A percentile compares a stretch with the other conserved stretches of the same genome.
phyloP scores from a whole-genome alignment of 129 eudicot genomes.

The Escallonia rubra region DNA sequence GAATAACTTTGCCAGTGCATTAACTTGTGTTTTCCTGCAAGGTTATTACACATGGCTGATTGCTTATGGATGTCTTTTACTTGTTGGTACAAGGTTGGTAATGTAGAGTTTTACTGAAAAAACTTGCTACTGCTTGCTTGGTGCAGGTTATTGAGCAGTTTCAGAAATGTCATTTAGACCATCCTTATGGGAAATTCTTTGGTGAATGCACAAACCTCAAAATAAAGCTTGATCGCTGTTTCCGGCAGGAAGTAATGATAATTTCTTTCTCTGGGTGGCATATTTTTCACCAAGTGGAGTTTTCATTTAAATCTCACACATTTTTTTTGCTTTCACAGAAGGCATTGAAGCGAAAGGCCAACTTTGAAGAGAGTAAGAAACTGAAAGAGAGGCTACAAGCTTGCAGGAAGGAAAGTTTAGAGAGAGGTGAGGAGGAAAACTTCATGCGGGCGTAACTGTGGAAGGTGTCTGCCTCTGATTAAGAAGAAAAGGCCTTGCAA shows the following conservation, averaged over 20 bases:
- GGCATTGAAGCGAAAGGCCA: constrained; percentile 19
- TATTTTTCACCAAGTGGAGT: background rate
- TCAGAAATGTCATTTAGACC: constrained; percentile 71
- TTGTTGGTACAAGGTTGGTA: too few relatives aligned
- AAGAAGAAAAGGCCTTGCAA: too few relatives aligned
- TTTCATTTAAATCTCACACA: background rate
- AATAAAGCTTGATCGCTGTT: constrained; percentile 79
- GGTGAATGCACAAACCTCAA: constrained; percentile 80
- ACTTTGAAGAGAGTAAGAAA: constrained; percentile 51
- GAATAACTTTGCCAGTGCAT: too few relatives aligned
- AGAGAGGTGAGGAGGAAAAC: constrained; percentile 11
- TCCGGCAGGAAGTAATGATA: constrained; percentile 65
- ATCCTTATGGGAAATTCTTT: constrained; percentile 68
- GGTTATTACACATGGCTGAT: too few relatives aligned
- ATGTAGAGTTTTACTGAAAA: too few relatives aligned
- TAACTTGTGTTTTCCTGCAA: too few relatives aligned
- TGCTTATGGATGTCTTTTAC: too few relatives aligned
- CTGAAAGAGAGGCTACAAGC: constrained; percentile 53
- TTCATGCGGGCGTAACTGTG: constrained; percentile 15
- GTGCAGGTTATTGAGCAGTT: constrained; percentile 70
- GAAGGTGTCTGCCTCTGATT: too few relatives aligned
- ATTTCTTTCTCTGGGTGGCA: background rate
- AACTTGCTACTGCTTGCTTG: background rate
- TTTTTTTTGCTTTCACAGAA: background rate
- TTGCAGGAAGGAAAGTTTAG: constrained; percentile 53